phyloP scores from a whole-genome alignment of 2,329 filamentous ascomycete species.

The Fonsecaea pedrosoi region DNA sequence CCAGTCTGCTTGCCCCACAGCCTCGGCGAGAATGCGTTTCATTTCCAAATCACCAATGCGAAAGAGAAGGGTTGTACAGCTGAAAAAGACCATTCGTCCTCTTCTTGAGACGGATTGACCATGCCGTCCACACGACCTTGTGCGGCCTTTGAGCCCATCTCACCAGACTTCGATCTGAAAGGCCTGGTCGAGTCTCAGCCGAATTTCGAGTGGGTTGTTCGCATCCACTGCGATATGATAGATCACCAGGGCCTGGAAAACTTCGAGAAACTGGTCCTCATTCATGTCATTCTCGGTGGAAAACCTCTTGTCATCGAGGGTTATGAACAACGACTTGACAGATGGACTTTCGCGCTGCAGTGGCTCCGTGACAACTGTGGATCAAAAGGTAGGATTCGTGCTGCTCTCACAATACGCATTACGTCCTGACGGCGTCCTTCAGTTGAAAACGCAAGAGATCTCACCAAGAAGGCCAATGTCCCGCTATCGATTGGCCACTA shows the following conservation, averaged over 20 bases:
- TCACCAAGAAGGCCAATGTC: slow-evolving; percentile 73
- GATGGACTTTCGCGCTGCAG: slow-evolving; percentile 75
- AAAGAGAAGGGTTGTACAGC: slow-evolving; percentile 21
- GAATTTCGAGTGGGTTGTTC: slow-evolving; percentile 86
- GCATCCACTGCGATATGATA: slow-evolving; percentile 80
- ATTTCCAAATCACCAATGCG: neutral
- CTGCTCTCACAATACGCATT: slow-evolving; percentile 14
- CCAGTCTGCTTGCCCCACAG: neutral
- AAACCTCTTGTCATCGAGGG: slow-evolving; percentile 91
- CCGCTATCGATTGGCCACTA: slow-evolving; percentile 91
- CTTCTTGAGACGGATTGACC: slow-evolving; percentile 38
- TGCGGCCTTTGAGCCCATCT: slow-evolving; percentile 89
- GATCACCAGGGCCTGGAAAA: slow-evolving; percentile 75
- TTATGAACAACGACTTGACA: slow-evolving; percentile 77
- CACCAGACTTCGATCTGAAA: slow-evolving; percentile 80
- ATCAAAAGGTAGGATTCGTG: slow-evolving; percentile 69
- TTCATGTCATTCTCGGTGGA: slow-evolving; percentile 83
- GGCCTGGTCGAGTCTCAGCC: slow-evolving; percentile 75
- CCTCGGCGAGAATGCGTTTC: neutral
- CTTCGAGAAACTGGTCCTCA: slow-evolving; percentile 83
- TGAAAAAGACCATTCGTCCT: neutral
- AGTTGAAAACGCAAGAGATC: slow-evolving; percentile 87
- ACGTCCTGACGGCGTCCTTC: slow-evolving; percentile 23
- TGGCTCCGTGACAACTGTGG: slow-evolving; percentile 83
- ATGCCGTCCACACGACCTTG: slow-evolving; percentile 84